A percentile compares a stretch with the other conserved stretches of the same genome.
Evolutionary conservation across 805 yeast genomes (phyloP).

Genomic region (Metahyphopichia silvanorum): DNA sequence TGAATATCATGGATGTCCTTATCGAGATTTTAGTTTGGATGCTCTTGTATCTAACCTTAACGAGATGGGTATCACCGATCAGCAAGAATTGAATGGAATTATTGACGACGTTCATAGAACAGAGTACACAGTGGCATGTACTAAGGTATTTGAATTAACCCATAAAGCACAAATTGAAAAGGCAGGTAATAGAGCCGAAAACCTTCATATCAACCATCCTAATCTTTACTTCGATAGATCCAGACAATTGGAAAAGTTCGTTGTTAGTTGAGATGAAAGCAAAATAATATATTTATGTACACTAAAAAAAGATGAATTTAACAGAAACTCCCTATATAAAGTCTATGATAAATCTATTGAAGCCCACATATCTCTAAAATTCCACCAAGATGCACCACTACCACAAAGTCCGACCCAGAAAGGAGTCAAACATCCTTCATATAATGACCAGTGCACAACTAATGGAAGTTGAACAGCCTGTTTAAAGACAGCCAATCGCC

Average conservation of each 20-base stretch:
- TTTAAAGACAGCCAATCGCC: constrained; percentile 34
- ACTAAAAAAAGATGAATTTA: not conserved
- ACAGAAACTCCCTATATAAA: not conserved
- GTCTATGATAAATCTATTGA: constrained; percentile 25
- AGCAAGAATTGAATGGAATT: constrained; percentile 54
- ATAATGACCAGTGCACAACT: constrained; percentile 43
- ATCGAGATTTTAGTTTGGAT: constrained; percentile 70
- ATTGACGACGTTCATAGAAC: constrained; percentile 64
- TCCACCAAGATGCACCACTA: constrained; percentile 42
- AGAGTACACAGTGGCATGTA: constrained; percentile 83
- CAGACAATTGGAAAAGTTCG: constrained; percentile 45
- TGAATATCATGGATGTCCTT: constrained; percentile 93
- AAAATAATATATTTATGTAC: not conserved
- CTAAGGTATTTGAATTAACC: constrained; percentile 79
- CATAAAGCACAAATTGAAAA: constrained; percentile 43
- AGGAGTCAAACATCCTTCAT: constrained; percentile 42
- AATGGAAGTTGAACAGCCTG: constrained; percentile 40
- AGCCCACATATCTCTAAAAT: constrained; percentile 32
- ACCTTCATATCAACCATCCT: constrained; percentile 75
- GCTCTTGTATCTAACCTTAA: constrained; percentile 53
- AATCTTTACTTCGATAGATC: constrained; percentile 83
- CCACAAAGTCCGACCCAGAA: constrained; percentile 49
- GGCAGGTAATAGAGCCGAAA: constrained; percentile 44
- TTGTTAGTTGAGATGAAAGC: constrained; percentile 2
- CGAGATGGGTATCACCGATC: constrained; percentile 64